These are phyloP conservation scores for Erodium trifolium DNA, from an alignment of 441 rosid species.

Conservation along the genomic window DNA sequence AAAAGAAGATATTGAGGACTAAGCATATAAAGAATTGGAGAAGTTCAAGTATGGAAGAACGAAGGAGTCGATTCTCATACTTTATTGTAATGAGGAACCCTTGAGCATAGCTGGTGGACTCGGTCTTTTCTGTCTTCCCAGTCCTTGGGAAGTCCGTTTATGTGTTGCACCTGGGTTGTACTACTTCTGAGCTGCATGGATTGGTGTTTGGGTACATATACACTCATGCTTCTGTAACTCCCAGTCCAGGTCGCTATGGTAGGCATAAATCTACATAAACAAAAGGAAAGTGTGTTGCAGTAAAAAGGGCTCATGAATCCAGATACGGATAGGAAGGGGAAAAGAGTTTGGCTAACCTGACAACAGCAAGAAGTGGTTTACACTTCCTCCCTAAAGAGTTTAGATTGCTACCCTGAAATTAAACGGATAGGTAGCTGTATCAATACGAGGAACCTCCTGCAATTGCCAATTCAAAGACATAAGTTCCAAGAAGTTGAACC, in stretches of 20 bases:
- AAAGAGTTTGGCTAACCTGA: constrained; percentile 41
- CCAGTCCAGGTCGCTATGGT: constrained; percentile 81
- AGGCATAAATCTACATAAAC: constrained; percentile 51
- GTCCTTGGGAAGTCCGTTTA: constrained; percentile 47
- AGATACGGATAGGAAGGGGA: constrained; percentile 4
- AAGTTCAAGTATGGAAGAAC: neutral
- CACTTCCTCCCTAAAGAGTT: constrained; percentile 33
- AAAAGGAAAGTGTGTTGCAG: neutral
- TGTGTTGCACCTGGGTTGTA: constrained; percentile 54
- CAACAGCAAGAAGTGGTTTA: constrained; percentile 59
- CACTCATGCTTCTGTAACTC: constrained; percentile 63
- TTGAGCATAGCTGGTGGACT: constrained; percentile 55
- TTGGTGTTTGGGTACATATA: constrained; percentile 62
- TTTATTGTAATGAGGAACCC: constrained; percentile 63
- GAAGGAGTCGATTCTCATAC: constrained; percentile 27
- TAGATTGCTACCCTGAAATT: constrained; percentile 37
- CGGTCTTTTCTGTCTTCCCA: constrained; percentile 59
- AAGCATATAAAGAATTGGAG: neutral
- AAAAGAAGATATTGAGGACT: constrained; percentile 7
- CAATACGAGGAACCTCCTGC: constrained; percentile 8
- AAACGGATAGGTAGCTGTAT: constrained; percentile 13
- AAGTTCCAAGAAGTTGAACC: constrained; percentile 27
- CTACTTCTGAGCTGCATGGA: constrained; percentile 51
- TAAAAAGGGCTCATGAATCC: neutral
- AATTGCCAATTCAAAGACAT: neutral